phyloP scores from a whole-genome alignment of 768 basidiomycete species.

The Leucocoprinus sp. region DNA sequence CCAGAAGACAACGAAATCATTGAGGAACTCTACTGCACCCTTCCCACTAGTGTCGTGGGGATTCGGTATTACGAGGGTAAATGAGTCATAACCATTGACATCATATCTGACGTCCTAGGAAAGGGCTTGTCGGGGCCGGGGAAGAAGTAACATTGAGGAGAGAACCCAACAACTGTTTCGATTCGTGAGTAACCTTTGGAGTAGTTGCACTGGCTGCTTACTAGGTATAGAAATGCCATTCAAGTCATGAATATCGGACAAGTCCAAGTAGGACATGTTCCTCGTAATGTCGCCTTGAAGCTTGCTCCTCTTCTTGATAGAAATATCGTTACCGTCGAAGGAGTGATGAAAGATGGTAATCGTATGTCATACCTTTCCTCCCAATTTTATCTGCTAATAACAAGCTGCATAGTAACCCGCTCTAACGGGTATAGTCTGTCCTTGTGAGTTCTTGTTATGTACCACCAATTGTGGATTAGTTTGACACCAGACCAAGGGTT shows the following conservation, averaged over 20 bases:
- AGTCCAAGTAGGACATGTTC: conserved; percentile 76
- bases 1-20: conserved; percentile 34
- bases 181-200: conserved; percentile 34
- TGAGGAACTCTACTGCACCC: conserved; percentile 63
- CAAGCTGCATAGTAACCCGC: conserved; percentile 37
- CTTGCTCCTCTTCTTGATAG: conserved; percentile 69
- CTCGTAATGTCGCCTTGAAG: conserved; percentile 45
- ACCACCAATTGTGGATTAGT: conserved; percentile 1
- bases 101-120: conserved; percentile 10
- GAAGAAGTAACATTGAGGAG: conserved; percentile 67
- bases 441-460: conserved; percentile 37
- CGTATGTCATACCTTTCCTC: conserved; percentile 26
- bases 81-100: conserved; percentile 4
- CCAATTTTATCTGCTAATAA: conserved; percentile 6
- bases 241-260: conserved; percentile 73
- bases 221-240: conserved; percentile 54
- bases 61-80: conserved; percentile 74
- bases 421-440: conserved; percentile 43
- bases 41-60: conserved; percentile 65
- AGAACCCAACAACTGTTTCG: conserved; percentile 62
- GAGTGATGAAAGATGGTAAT: conserved; percentile 61
- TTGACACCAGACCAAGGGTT: conserved; percentile 32
- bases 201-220: background rate
- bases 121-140: conserved; percentile 70
- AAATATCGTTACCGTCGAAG: conserved; percentile 60